Base-by-base conservation (phyloP, 1,284 basidiomycete genomes). In the Trametes hirsuta region DNA sequence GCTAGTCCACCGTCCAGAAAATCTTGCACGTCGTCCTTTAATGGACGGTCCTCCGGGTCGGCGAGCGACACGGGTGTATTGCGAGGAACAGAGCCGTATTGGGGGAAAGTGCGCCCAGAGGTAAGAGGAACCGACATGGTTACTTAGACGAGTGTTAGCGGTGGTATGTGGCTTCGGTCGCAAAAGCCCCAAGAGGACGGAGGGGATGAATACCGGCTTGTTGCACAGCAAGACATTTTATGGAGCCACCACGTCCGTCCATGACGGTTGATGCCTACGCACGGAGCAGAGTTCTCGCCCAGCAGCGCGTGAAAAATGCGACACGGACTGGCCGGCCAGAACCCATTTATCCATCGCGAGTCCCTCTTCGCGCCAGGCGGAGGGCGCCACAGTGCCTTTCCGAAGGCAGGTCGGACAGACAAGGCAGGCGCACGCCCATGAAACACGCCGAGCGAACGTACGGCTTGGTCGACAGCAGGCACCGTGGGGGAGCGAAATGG, bases 261-360 rank as follows among this genome's bases (percentile, higher is more conserved):
- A 63, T 40, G 49, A 55, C 61, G 64, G 64, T 53, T 25, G 58
- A 59, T 65, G 50, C 35, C 41, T 59, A 61, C 53, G 46, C 61
- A 58, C 61, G 61, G 61, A 59, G 46, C 48, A 22, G 44, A n/a
- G 47, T 34, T 25, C 24, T 22, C 24, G 24, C 12, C 35, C 35
- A 35, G 48, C 46, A n/a, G 39, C 41, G 44, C 55, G 48, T 39
- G 55, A 63, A 55, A 63, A 58, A 44, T 39, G 57, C 37, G 54
- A 24, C 53, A 42, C 45, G 36, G 48, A 24, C 4, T 62, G 47
- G 35, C 60, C 53, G 60, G 60, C 52, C n/a, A 56, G 55, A 46
- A 50, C 45, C 14, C 21, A 42, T 53, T 55, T 40, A 54, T 58
- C 56, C 53, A 47, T 36, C 15, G 34, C 40, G 47, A 37, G 14